A percentile compares a stretch with the other conserved stretches of the same genome.
Conservation (phyloP, 495 filamentous ascomycete species). For the Xylaria bambusicola region DNA sequence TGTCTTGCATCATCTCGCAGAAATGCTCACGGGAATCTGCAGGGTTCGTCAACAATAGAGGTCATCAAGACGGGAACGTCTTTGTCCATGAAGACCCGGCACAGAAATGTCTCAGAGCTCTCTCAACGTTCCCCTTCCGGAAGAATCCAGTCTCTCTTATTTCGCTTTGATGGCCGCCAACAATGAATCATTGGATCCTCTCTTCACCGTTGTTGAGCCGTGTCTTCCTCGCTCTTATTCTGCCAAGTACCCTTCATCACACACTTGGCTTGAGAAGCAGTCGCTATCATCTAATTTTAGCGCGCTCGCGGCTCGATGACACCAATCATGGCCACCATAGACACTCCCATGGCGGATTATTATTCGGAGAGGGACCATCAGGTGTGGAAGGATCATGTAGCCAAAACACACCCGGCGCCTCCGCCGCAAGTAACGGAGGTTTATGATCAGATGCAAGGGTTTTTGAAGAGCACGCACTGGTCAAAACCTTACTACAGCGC, state of each 20-base stretch:
- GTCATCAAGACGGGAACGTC: slow-evolving; percentile 10
- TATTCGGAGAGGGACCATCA: not conserved
- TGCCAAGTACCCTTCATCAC: not conserved
- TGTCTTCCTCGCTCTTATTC: not conserved
- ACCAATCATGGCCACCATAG: not conserved
- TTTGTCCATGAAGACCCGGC: slow-evolving; percentile 5
- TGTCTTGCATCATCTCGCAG: slow-evolving; percentile 11
- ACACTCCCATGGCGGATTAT: not conserved
- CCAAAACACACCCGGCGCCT: not conserved
- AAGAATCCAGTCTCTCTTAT: slow-evolving; percentile 16
- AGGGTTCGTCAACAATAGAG: not conserved
- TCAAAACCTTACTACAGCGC: slow-evolving; percentile 35
- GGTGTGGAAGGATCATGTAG: not conserved
- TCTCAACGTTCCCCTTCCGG: slow-evolving; percentile 22
- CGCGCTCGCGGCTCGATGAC: too few species aligned
- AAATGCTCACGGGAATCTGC: slow-evolving; percentile 11
- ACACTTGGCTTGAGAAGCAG: not conserved
- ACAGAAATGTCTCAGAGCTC: slow-evolving; percentile 28
- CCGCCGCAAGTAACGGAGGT: slow-evolving; percentile 19
- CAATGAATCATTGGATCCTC: slow-evolving; percentile 22
- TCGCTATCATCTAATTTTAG: too few species aligned
- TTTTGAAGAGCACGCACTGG: slow-evolving; percentile 28
- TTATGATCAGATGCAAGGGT: slow-evolving; percentile 29
- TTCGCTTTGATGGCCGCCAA: slow-evolving; percentile 25
- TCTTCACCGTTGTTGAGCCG: slow-evolving; percentile 1